These are phyloP conservation scores for Apiospora koreana DNA, from an alignment of 2,329 filamentous ascomycete species.

Conservation along the genomic window DNA sequence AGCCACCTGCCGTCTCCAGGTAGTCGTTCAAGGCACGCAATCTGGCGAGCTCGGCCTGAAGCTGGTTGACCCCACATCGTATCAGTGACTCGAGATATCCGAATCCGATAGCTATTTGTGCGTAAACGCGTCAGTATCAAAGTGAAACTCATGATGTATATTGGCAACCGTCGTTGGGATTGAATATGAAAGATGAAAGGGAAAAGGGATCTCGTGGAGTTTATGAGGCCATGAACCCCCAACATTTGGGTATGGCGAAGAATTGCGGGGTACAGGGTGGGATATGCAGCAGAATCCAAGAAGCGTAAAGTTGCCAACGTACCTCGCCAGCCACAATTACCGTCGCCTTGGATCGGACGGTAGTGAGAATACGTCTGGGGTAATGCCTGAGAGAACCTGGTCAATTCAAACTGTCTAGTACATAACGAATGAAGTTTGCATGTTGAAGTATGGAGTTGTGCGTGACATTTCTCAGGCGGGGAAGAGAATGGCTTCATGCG, in stretches of 20 bases:
- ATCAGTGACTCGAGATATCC: slow-evolving; percentile 88
- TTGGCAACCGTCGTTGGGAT: not conserved
- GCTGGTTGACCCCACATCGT: slow-evolving; percentile 59
- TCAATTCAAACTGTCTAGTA: not conserved
- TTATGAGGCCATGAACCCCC: not conserved
- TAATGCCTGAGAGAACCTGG: slow-evolving; percentile 59
- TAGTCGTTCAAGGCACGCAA: slow-evolving; percentile 71
- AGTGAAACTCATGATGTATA: slow-evolving; percentile 13
- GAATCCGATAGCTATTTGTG: slow-evolving; percentile 76
- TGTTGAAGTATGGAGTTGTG: not conserved
- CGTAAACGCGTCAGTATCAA: slow-evolving; percentile 12
- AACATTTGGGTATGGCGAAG: not conserved
- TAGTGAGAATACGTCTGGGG: slow-evolving; percentile 85
- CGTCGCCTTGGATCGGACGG: slow-evolving; percentile 85
- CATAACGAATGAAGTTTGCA: not conserved
- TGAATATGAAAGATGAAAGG: not conserved
- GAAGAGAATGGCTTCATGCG: not conserved
- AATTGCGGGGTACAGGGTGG: slow-evolving; percentile 25
- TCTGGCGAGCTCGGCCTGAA: slow-evolving; percentile 71
- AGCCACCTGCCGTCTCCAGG: slow-evolving; percentile 71
- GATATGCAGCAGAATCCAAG: slow-evolving; percentile 20
- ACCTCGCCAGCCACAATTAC: slow-evolving; percentile 98
- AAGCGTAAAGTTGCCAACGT: slow-evolving; percentile 39
- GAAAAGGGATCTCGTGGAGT: not conserved
- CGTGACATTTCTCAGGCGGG: not conserved